A percentile compares a stretch with the other conserved stretches of the same genome.
Conservation (phyloP, 176 grass and related monocot genomes). For the Rhynchospora breviuscula region DNA sequence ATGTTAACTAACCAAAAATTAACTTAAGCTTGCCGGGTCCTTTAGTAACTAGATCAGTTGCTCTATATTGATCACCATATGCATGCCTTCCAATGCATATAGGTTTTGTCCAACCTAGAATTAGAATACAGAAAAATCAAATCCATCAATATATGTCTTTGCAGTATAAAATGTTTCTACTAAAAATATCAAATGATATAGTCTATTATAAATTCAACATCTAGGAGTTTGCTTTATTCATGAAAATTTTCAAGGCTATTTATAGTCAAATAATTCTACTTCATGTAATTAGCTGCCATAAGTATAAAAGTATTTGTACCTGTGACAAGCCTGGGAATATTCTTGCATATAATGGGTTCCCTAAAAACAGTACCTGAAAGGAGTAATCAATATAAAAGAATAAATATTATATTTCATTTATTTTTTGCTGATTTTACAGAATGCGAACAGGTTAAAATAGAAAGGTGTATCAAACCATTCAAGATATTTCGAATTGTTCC, state of each 20-base stretch:
- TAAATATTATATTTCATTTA: neutral
- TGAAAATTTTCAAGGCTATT: neutral
- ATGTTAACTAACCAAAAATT: constrained; percentile 53
- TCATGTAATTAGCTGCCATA: neutral
- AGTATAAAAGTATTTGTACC: constrained; percentile 31
- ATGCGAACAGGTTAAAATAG: neutral
- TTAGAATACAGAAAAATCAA: neutral
- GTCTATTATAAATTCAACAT: neutral
- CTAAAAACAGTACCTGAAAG: constrained; percentile 68
- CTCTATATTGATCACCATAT: constrained; percentile 79
- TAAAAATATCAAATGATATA: neutral
- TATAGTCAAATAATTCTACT: neutral
- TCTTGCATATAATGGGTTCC: constrained; percentile 83
- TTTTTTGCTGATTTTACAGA: constrained; percentile 18
- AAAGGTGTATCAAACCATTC: constrained; percentile 40
- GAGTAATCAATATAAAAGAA: constrained; percentile 15
- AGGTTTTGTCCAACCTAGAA: constrained; percentile 58
- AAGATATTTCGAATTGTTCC: constrained; percentile 79
- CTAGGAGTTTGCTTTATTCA: neutral
- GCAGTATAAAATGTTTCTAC: neutral
- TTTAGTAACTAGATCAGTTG: constrained; percentile 62
- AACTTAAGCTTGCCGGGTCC: constrained; percentile 73
- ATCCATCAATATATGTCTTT: constrained; percentile 10
- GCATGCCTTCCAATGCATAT: constrained; percentile 84
- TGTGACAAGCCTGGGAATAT: constrained; percentile 59